Conservation (phyloP, 2,329 filamentous ascomycete species). For the Mycosphaerella sp. region DNA sequence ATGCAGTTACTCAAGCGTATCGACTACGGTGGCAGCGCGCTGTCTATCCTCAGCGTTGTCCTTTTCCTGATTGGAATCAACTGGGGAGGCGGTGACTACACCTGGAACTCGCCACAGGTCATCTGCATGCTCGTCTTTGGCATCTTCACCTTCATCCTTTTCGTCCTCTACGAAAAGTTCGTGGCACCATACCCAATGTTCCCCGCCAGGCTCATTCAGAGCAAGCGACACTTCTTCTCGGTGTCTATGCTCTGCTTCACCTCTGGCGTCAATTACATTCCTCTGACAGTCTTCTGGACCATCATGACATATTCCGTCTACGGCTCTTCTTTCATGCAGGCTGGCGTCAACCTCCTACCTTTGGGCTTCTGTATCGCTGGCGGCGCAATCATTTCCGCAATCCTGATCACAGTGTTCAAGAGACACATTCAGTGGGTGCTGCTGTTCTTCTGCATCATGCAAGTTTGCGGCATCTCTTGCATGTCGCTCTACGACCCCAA, state of each 20-base stretch:
- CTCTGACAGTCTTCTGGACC: slow-evolving; percentile 52
- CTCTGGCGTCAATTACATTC: slow-evolving; percentile 31
- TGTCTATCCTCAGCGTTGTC: slow-evolving; percentile 50
- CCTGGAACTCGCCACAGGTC: slow-evolving; percentile 36
- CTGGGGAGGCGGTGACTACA: slow-evolving; percentile 43
- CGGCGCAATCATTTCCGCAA: slow-evolving; percentile 53
- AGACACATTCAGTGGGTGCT: slow-evolving; percentile 55
- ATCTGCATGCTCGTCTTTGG: slow-evolving; percentile 39
- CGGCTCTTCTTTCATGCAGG: slow-evolving; percentile 32
- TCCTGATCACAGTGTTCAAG: slow-evolving; percentile 51
- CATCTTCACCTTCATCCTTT: slow-evolving; percentile 33
- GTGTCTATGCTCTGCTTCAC: slow-evolving; percentile 22
- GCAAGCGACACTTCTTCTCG: slow-evolving; percentile 25
- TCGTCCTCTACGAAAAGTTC: slow-evolving; percentile 38
- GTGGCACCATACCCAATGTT: slow-evolving; percentile 33
- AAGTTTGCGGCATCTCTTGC: slow-evolving; percentile 47
- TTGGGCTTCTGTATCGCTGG: slow-evolving; percentile 56
- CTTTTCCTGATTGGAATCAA: slow-evolving; percentile 63
- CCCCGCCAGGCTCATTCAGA: slow-evolving; percentile 22
- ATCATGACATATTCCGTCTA: slow-evolving; percentile 58
- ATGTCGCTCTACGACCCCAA: slow-evolving; percentile 21
- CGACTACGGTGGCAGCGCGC: slow-evolving; percentile 47
- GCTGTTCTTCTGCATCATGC: slow-evolving; percentile 53
- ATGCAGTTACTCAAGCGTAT: slow-evolving; percentile 40
- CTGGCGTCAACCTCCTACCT: slow-evolving; percentile 58